Conservation (phyloP, 1,284 basidiomycete species). For the Pseudozyma pruni region DNA sequence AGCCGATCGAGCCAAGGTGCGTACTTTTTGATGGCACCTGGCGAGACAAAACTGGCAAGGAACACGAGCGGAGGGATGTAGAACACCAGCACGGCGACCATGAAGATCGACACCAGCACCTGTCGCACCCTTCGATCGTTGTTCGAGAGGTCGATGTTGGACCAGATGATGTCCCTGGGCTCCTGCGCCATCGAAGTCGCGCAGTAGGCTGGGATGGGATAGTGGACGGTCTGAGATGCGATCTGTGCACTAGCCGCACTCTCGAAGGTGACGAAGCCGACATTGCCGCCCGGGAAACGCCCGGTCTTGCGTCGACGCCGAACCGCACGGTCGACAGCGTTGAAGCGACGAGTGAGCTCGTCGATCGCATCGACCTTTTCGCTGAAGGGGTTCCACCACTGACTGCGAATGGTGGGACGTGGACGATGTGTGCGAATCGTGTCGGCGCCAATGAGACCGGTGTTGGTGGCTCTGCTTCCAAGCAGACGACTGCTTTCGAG, state of each 20-base stretch:
- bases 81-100: constrained; percentile 74
- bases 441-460: constrained; percentile 37
- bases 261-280: constrained; percentile 96
- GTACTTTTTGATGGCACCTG: constrained; percentile 87
- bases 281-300: constrained; percentile 72
- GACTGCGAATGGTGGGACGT: constrained; percentile 45
- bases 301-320: constrained; percentile 27
- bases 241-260: constrained; percentile 93
- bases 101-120: constrained; percentile 70
- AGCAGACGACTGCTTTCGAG: constrained; percentile 19
- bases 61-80: constrained; percentile 69
- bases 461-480: background rate
- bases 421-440: constrained; percentile 34
- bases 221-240: constrained; percentile 84
- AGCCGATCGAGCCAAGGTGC: constrained; percentile 81
- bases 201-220: constrained; percentile 59
- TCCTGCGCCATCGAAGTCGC: constrained; percentile 77
- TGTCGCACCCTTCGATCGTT: constrained; percentile 59
- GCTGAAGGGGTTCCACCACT: constrained; percentile 55
- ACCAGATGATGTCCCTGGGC: constrained; percentile 95
- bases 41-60: constrained; percentile 85
- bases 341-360: constrained; percentile 54
- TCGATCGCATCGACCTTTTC: constrained; percentile 59
- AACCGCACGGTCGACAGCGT: constrained; percentile 54
- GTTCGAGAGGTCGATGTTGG: constrained; percentile 78